phyloP scores from a whole-genome alignment of 2,329 filamentous ascomycete species.

The Fusarium multiceps region DNA sequence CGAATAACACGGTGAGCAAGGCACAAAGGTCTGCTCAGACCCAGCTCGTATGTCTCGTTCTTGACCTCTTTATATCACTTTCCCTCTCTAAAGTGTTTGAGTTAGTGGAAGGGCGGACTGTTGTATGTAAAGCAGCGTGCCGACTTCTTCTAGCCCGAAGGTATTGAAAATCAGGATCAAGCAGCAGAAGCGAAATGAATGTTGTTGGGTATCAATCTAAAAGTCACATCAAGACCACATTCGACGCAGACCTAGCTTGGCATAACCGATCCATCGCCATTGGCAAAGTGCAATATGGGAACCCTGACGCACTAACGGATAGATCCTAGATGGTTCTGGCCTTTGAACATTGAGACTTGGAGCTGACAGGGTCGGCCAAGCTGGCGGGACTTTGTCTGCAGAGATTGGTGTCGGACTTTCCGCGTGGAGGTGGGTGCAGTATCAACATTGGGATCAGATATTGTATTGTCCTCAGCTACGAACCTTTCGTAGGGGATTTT shows the following conservation, averaged over 20 bases:
- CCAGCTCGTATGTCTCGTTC: neutral
- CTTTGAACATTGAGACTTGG: neutral
- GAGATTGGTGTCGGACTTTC: neutral
- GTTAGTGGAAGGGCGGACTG: no score
- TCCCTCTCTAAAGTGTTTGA: no score
- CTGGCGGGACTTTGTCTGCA: neutral
- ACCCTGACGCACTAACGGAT: neutral
- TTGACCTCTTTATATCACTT: neutral
- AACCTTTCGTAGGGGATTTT: rapidly evolving
- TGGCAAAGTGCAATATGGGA: neutral
- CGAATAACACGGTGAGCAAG: neutral
- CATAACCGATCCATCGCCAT: neutral
- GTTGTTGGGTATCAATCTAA: neutral
- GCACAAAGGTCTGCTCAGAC: neutral
- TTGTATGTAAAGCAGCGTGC: neutral
- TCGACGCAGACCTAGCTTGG: neutral
- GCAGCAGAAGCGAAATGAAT: neutral
- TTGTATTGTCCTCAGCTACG: neutral
- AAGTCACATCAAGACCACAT: neutral
- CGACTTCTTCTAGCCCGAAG: neutral
- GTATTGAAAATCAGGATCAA: neutral
- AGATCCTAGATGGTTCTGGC: neutral
- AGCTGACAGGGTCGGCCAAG: neutral
- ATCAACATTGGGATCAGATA: neutral
- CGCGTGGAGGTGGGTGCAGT: neutral